Evolutionary conservation across 2,329 filamentous ascomycete genomes (phyloP).

Genomic region (Diaporthe capsici): DNA sequence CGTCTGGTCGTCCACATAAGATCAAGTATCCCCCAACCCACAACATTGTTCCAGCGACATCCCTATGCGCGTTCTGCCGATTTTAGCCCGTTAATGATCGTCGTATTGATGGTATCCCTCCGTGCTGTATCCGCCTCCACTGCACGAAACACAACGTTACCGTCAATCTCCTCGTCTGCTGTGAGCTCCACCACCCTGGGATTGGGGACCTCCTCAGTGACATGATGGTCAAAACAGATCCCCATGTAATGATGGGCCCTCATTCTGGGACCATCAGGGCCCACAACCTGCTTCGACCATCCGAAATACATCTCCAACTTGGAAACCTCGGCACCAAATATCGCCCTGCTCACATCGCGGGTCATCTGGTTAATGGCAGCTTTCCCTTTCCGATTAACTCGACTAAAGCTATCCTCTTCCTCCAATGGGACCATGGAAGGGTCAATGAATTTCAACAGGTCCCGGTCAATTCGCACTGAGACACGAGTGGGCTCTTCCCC

Average conservation of each 20-base stretch:
- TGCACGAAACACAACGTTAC: background rate
- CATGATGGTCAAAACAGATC: slow-evolving; percentile 3
- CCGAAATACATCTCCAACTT: background rate
- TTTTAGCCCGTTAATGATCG: background rate
- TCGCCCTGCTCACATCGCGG: background rate
- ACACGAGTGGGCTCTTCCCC: background rate
- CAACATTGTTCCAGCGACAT: background rate
- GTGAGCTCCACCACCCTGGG: background rate
- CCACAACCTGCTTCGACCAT: background rate
- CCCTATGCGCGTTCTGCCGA: background rate
- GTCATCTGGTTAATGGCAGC: background rate
- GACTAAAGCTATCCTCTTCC: background rate
- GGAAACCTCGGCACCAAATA: background rate
- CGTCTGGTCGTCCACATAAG: background rate
- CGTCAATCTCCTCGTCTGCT: background rate
- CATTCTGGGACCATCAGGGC: background rate
- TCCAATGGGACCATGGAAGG: background rate
- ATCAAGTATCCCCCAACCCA: background rate
- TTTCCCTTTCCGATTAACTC: background rate
- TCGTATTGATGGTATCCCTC: background rate
- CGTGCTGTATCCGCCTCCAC: background rate
- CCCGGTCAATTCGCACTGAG: slow-evolving; percentile 9
- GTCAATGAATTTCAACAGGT: background rate
- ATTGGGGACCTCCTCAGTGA: background rate
- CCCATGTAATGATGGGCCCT: background rate